phyloP scores from a whole-genome alignment of 306 rosid species.

The Purshia tridentata region DNA sequence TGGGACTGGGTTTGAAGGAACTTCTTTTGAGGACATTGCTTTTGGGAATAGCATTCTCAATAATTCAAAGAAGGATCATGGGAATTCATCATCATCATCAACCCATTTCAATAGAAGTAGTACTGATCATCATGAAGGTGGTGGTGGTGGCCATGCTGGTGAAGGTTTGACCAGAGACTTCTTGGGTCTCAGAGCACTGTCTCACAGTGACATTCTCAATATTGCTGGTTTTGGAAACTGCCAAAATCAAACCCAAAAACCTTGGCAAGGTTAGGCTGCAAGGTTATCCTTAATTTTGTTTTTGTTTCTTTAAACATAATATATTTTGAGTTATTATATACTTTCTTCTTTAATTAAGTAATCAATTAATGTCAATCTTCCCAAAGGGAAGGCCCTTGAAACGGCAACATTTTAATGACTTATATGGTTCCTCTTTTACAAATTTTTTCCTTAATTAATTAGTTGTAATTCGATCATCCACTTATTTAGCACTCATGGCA shows the following conservation, averaged over 20 bases:
- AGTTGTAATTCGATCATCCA: too few species aligned
- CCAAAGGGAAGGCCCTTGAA: conserved; percentile 46
- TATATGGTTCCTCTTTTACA: conserved; percentile 11
- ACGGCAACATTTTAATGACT: conserved; percentile 32
- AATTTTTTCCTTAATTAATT: too few species aligned
- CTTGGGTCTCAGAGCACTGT: conserved; percentile 74
- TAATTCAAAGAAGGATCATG: conserved; percentile 23
- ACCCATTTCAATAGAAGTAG: neutral
- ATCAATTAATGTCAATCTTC: conserved; percentile 24
- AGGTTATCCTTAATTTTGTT: conserved; percentile 33
- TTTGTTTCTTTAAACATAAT: conserved; percentile 11
- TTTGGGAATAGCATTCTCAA: conserved; percentile 41
- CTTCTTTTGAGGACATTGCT: conserved; percentile 54
- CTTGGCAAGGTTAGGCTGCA: conserved; percentile 90
- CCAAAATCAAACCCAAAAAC: conserved; percentile 58
- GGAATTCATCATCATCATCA: neutral
- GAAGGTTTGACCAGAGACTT: conserved; percentile 86
- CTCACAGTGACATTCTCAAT: conserved; percentile 68
- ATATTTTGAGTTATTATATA: conserved; percentile 14
- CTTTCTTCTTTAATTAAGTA: conserved; percentile 6
- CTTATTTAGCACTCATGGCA: too few species aligned
- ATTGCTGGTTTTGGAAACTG: conserved; percentile 70
- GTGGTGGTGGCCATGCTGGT: conserved; percentile 6
- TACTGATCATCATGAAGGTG: neutral
- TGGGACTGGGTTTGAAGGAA: conserved; percentile 41